Evolutionary conservation across 2,329 filamentous ascomycete species (phyloP).

Genomic region (Boeremia exigua): DNA sequence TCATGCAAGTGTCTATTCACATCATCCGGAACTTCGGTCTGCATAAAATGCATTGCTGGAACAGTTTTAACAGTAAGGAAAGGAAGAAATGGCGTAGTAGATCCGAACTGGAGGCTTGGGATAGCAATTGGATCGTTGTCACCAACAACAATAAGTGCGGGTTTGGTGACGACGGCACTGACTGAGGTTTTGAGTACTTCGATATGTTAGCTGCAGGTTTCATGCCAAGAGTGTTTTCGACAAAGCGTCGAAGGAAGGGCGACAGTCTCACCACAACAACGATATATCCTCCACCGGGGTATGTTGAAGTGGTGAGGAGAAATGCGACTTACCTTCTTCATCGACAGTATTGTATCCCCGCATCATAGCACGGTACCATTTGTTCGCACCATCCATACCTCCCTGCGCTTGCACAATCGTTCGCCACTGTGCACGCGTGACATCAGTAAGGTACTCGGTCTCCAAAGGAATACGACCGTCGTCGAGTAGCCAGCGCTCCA

Average conservation of each 20-base stretch:
- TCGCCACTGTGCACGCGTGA: neutral
- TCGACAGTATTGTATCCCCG: neutral
- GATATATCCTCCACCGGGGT: neutral
- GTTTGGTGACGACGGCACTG: neutral
- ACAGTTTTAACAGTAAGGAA: neutral
- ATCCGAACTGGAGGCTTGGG: neutral
- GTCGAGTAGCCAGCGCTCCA: no score
- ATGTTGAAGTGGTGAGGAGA: neutral
- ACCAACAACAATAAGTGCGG: neutral
- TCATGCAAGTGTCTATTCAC: neutral
- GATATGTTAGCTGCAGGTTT: neutral
- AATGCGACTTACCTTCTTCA: neutral
- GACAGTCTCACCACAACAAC: no score
- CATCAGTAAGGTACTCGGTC: no score
- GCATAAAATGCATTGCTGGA: neutral
- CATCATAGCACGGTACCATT: neutral
- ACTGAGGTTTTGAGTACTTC: neutral
- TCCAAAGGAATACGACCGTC: no score
- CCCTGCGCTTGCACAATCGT: neutral
- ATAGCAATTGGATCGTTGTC: neutral
- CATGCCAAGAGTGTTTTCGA: neutral
- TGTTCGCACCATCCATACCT: neutral
- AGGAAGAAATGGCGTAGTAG: neutral
- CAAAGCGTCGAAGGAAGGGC: neutral
- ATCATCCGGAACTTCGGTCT: neutral